These are phyloP conservation scores for Adansonia digitata DNA, from an alignment of 345 rosid species.

Conservation along the genomic window DNA sequence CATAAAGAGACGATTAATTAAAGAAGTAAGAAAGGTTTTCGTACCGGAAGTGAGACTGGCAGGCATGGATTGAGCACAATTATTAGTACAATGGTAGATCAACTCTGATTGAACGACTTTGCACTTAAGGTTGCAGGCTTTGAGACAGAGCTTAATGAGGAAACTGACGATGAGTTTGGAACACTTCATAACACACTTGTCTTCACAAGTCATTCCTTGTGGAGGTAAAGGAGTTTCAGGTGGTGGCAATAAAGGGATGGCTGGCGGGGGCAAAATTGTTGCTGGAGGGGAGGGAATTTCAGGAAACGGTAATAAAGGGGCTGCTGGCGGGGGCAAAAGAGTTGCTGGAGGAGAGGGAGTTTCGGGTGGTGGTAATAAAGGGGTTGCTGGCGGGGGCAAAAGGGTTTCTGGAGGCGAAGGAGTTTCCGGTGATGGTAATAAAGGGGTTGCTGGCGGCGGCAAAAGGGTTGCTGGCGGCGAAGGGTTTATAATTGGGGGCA, in stretches of 20 bases:
- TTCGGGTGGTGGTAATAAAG: too few relatives aligned
- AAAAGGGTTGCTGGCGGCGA: not conserved
- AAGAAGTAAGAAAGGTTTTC: not conserved
- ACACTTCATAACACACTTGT: not conserved
- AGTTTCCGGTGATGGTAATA: too few relatives aligned
- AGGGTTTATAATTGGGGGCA: not conserved
- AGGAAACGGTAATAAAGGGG: too few relatives aligned
- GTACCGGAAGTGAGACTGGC: not conserved
- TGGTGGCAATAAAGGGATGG: not conserved
- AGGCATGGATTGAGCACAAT: not conserved
- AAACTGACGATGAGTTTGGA: not conserved
- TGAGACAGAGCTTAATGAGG: not conserved
- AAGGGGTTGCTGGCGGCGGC: too few relatives aligned
- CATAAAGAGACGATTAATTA: not conserved
- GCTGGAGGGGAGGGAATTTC: too few relatives aligned
- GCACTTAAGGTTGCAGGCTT: not conserved
- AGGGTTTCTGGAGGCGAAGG: not conserved
- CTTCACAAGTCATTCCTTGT: not conserved
- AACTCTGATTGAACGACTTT: not conserved
- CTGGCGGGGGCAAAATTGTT: too few relatives aligned
- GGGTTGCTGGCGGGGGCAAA: too few relatives aligned
- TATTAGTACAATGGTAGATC: not conserved
- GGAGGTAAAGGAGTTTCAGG: not conserved
- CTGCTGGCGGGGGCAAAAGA: too few relatives aligned
- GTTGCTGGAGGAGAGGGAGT: too few relatives aligned